These are phyloP conservation scores for Zarea fungicola DNA, from an alignment of 2,329 filamentous ascomycete species.

Conservation along the genomic window DNA sequence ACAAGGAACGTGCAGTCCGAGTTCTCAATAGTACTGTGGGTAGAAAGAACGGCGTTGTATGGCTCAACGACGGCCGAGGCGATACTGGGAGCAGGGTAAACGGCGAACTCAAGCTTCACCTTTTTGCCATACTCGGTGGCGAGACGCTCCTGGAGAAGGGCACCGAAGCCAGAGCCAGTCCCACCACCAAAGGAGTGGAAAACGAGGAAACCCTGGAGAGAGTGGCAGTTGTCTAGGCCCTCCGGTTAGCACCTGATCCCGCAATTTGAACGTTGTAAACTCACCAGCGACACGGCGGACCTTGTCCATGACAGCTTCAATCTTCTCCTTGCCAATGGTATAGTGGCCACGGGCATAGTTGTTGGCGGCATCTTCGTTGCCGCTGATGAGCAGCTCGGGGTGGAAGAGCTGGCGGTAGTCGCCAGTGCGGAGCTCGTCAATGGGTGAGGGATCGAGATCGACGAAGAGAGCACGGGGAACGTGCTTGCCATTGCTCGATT, in stretches of 20 bases:
- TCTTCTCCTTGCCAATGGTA: conserved; percentile 72
- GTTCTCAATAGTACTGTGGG: conserved; percentile 72
- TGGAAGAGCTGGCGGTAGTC: conserved; percentile 65
- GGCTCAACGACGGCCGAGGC: conserved; percentile 68
- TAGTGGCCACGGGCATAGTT: conserved; percentile 75
- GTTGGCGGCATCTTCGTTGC: conserved; percentile 73
- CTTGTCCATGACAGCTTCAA: conserved; percentile 64
- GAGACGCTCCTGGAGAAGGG: conserved; percentile 66
- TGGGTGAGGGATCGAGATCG: conserved; percentile 67
- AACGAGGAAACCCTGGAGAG: conserved; percentile 67
- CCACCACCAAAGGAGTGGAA: conserved; percentile 72
- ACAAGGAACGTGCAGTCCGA: conserved; percentile 75
- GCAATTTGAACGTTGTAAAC: conserved; percentile 20
- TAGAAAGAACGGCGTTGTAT: conserved; percentile 69
- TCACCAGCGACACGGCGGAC: conserved; percentile 64
- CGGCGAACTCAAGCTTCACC: conserved; percentile 70
- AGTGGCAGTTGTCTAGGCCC: conserved; percentile 61
- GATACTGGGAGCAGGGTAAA: conserved; percentile 65
- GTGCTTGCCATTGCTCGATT: conserved; percentile 67
- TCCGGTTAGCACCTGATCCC: conserved; percentile 7
- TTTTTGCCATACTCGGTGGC: conserved; percentile 72
- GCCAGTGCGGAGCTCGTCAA: conserved; percentile 69
- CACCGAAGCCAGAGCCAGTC: conserved; percentile 68
- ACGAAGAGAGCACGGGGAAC: conserved; percentile 68
- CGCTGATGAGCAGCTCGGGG: conserved; percentile 65